phyloP scores from a whole-genome alignment of 768 basidiomycete genomes.

The Lyophyllum decastes region DNA sequence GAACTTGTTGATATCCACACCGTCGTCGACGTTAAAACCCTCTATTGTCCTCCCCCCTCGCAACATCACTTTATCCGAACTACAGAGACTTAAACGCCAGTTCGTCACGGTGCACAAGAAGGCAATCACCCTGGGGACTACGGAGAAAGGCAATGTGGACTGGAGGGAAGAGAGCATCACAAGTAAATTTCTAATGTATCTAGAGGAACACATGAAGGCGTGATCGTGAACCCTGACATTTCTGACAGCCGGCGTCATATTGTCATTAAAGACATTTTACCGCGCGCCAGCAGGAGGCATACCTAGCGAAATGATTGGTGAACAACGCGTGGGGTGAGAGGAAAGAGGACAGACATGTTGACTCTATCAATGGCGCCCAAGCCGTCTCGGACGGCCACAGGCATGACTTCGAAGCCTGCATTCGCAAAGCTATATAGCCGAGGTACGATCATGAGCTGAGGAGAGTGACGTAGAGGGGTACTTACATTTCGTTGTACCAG shows the following conservation, averaged over 20 bases:
- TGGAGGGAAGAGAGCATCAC: constrained; percentile 76
- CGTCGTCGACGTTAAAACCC: constrained; percentile 40
- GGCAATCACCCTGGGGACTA: constrained; percentile 81
- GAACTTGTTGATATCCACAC: constrained; percentile 43
- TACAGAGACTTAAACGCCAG: constrained; percentile 89
- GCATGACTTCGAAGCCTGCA: constrained; percentile 53
- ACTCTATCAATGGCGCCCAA: constrained; percentile 61
- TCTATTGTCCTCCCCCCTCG: constrained; percentile 67
- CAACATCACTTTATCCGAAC: constrained; percentile 78
- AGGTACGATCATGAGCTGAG: neutral
- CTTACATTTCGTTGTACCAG: constrained; percentile 60
- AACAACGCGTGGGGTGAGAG: neutral
- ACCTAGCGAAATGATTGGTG: constrained; percentile 22
- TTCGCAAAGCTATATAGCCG: constrained; percentile 42
- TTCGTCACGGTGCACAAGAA: constrained; percentile 91
- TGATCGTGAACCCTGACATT: constrained; percentile 26
- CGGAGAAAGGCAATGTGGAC: constrained; percentile 73
- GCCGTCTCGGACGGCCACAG: constrained; percentile 55
- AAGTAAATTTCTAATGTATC: constrained; percentile 67
- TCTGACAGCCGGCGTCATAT: neutral
- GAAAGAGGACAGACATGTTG: constrained; percentile 54
- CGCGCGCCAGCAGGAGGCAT: constrained; percentile 37
- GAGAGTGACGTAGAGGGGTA: neutral
- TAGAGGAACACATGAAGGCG: constrained; percentile 67
- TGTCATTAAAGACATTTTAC: constrained; percentile 19